These are phyloP conservation scores for Dendrobium officinale DNA, from an alignment of 106 monocot species.

Conservation along the genomic window DNA sequence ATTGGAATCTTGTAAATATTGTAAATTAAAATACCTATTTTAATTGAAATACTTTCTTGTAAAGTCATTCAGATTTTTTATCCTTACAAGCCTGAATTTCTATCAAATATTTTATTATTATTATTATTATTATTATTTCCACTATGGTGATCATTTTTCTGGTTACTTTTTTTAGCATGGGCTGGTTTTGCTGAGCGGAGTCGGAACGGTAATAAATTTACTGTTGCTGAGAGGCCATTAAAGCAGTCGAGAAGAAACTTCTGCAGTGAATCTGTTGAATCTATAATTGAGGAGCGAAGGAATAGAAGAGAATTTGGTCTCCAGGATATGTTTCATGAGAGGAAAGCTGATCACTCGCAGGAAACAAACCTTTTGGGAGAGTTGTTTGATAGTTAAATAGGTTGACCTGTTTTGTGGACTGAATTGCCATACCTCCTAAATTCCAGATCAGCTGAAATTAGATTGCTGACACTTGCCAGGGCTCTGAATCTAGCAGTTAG, in stretches of 20 bases:
- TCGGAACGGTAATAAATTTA: constrained; percentile 69
- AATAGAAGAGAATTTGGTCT: constrained; percentile 38
- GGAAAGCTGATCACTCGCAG: constrained; percentile 9
- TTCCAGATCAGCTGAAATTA: not conserved
- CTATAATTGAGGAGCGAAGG: constrained; percentile 60
- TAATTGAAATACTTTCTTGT: not conserved
- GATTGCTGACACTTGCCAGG: not conserved
- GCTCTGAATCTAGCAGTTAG: not conserved
- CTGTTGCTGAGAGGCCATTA: constrained; percentile 52
- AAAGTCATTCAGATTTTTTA: not conserved
- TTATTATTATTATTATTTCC: not conserved
- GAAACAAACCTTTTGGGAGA: constrained; percentile 27
- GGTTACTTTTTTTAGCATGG: constrained; percentile 41
- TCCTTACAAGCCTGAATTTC: not conserved
- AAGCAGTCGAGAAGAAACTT: constrained; percentile 57
- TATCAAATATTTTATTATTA: not conserved
- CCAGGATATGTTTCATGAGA: constrained; percentile 48
- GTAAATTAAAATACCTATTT: not conserved
- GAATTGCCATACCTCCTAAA: not conserved
- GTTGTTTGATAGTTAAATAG: constrained; percentile 23
- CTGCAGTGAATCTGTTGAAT: constrained; percentile 57
- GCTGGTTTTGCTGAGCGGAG: constrained; percentile 81
- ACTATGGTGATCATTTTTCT: constrained; percentile 4
- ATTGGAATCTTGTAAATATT: not conserved
- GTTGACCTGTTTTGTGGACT: not conserved